These are phyloP conservation scores for Santalum album DNA, from an alignment of 164 flowering plant species.

Conservation along the genomic window DNA sequence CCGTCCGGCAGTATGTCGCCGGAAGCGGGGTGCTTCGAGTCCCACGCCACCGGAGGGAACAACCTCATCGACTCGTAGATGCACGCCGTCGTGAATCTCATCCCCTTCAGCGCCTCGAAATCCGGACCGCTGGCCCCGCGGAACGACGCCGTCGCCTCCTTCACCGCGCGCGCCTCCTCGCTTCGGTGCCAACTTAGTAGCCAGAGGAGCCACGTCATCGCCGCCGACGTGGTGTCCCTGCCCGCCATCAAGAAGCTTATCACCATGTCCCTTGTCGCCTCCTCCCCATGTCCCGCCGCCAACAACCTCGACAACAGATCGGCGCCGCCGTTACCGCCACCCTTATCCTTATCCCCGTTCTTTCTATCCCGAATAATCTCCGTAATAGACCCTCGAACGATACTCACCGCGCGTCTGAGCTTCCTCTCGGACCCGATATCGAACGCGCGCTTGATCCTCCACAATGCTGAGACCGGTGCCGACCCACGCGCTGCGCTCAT, in stretches of 20 bases:
- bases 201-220: slow-evolving; percentile 87
- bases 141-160: slow-evolving; percentile 17
- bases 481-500: slow-evolving; percentile 51
- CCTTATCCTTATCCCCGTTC: slow-evolving; percentile 1
- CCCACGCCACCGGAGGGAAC: slow-evolving; percentile 76
- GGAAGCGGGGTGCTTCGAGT: slow-evolving; percentile 49
- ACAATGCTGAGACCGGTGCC: slow-evolving; percentile 36
- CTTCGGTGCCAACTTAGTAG: slow-evolving; percentile 22
- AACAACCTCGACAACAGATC: slow-evolving; percentile 57
- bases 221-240: slow-evolving; percentile 79
- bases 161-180: slow-evolving; percentile 17
- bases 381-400: slow-evolving; percentile 19
- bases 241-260: slow-evolving; percentile 90
- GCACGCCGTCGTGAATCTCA: slow-evolving; percentile 57
- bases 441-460: slow-evolving; percentile 59
- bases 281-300: slow-evolving; percentile 35
- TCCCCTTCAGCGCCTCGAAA: slow-evolving; percentile 41
- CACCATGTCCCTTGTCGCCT: slow-evolving; percentile 43
- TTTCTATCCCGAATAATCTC: slow-evolving; percentile 32
- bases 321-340: not conserved
- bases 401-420: slow-evolving; percentile 36
- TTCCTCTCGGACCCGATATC: slow-evolving; percentile 48
- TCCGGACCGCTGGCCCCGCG: too few species aligned
- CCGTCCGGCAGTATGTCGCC: slow-evolving; percentile 65
- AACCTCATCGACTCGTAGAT: slow-evolving; percentile 70